These are phyloP conservation scores for Coccomyxa sp. DNA, from an alignment of 139 green algal species.

Conservation along the genomic window DNA sequence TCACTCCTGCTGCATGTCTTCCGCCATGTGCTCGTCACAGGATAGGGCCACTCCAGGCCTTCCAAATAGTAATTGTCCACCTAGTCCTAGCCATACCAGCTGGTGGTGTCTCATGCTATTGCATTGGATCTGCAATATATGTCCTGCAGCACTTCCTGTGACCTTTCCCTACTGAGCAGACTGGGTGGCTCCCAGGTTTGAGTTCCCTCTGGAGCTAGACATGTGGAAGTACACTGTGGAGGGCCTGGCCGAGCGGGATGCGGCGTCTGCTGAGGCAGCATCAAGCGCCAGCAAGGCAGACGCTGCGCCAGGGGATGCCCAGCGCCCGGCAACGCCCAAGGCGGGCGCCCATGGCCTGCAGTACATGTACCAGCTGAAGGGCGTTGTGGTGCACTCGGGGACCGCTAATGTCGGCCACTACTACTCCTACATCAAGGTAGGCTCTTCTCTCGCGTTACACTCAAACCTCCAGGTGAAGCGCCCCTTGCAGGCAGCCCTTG, in stretches of 20 bases:
- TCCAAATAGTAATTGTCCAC: too few species aligned
- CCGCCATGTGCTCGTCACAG: conserved; percentile 15
- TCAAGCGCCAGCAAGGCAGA: background rate
- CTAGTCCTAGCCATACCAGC: too few species aligned
- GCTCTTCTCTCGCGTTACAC: too few species aligned
- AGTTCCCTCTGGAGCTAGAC: conserved; percentile 82
- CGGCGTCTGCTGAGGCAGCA: background rate
- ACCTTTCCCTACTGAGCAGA: too few species aligned
- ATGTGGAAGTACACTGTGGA: conserved; percentile 83
- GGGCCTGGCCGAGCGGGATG: conserved; percentile 43
- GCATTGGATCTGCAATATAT: too few species aligned
- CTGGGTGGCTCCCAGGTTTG: conserved; percentile 84
- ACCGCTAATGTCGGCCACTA: conserved; percentile 93
- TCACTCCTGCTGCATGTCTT: background rate
- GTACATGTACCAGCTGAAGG: conserved; percentile 81
- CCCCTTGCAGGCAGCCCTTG: too few species aligned
- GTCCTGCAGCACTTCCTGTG: too few species aligned
- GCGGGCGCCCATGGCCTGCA: background rate
- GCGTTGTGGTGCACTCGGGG: conserved; percentile 90
- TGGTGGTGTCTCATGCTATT: too few species aligned
- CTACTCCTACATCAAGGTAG: conserved; percentile 88
- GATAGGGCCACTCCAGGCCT: too few species aligned
- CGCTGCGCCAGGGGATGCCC: background rate
- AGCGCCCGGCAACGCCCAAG: background rate
- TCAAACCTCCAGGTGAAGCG: too few species aligned